Percentiles rank a stretch among this genome's conserved stretches.
These are phyloP conservation scores for Cymbidium sinense DNA, from an alignment of 106 monocot genomes.

Conservation along the genomic window DNA sequence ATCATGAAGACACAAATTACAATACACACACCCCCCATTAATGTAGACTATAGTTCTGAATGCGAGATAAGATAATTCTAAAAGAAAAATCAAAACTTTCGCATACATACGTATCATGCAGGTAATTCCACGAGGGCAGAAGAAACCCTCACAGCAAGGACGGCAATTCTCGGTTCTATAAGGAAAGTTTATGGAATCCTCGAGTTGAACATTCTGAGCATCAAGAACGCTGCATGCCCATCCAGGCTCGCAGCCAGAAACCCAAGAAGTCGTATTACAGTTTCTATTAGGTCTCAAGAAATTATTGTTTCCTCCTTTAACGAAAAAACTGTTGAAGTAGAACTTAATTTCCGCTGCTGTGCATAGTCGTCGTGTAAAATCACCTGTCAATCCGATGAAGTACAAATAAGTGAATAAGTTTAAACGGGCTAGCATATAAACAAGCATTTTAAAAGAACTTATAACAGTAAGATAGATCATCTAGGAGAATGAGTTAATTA, in stretches of 20 bases:
- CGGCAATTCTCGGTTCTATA: constrained; percentile 26
- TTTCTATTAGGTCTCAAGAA: constrained; percentile 44
- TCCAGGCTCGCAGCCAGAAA: constrained; percentile 66
- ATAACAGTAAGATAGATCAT: no score
- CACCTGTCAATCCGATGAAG: constrained; percentile 21
- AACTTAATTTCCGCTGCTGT: constrained; percentile 32
- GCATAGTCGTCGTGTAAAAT: constrained; percentile 35
- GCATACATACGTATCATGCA: constrained; percentile 73
- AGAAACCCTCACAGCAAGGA: constrained; percentile 67
- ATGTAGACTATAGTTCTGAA: background rate
- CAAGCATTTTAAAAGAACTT: background rate
- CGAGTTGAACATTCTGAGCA: constrained; percentile 13
- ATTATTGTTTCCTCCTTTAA: constrained; percentile 6
- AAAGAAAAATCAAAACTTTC: background rate
- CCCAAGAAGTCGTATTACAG: constrained; percentile 57
- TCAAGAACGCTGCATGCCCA: constrained; percentile 45
- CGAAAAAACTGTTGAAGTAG: constrained; percentile 36
- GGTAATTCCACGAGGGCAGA: constrained; percentile 66
- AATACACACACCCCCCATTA: background rate
- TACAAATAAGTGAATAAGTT: background rate
- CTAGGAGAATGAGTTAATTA: no score
- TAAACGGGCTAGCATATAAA: background rate
- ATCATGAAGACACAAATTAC: background rate
- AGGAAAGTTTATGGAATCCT: constrained; percentile 14
- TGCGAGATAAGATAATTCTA: background rate